Conservation (phyloP, 169 alveolate genomes). For the Plasmodium berghei region DNA sequence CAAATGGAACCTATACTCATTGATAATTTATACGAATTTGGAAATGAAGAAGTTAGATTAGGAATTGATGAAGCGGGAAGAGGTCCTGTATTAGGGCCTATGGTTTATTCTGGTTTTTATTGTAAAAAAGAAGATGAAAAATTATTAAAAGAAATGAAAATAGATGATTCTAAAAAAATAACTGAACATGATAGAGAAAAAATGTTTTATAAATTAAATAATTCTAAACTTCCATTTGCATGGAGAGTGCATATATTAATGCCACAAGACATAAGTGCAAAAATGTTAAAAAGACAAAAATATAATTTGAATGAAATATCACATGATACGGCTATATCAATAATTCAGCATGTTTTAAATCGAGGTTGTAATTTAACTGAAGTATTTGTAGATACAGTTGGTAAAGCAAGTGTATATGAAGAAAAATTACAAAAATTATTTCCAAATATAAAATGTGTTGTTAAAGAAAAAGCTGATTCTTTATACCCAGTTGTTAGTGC, state of each 20-base stretch:
- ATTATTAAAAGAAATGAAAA: conserved; percentile 84
- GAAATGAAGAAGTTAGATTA: conserved; percentile 74
- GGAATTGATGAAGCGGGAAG: conserved; percentile 99
- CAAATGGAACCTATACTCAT: conserved; percentile 62
- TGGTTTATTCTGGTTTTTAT: conserved; percentile 96
- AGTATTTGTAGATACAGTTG: conserved; percentile 85
- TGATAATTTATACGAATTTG: conserved; percentile 62
- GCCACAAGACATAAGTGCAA: conserved; percentile 90
- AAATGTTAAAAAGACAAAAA: conserved; percentile 91
- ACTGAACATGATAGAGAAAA: conserved; percentile 88
- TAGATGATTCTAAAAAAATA: conserved; percentile 93
- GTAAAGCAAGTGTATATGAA: conserved; percentile 93
- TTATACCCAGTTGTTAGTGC: conserved; percentile 96
- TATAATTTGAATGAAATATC: conserved; percentile 92
- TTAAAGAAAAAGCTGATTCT: conserved; percentile 96
- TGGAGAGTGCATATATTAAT: conserved; percentile 82
- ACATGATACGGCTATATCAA: conserved; percentile 91
- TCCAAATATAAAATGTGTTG: conserved; percentile 89
- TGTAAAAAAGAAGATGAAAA: conserved; percentile 90
- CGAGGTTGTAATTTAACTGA: conserved; percentile 74
- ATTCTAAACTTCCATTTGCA: conserved; percentile 85
- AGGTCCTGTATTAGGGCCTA: conserved; percentile 99
- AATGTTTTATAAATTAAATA: conserved; percentile 83
- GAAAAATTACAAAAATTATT: conserved; percentile 84
- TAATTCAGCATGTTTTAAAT: conserved; percentile 82